These are phyloP conservation scores for Microdochium bolleyi DNA, from an alignment of 2,329 filamentous ascomycete species.

Conservation along the genomic window DNA sequence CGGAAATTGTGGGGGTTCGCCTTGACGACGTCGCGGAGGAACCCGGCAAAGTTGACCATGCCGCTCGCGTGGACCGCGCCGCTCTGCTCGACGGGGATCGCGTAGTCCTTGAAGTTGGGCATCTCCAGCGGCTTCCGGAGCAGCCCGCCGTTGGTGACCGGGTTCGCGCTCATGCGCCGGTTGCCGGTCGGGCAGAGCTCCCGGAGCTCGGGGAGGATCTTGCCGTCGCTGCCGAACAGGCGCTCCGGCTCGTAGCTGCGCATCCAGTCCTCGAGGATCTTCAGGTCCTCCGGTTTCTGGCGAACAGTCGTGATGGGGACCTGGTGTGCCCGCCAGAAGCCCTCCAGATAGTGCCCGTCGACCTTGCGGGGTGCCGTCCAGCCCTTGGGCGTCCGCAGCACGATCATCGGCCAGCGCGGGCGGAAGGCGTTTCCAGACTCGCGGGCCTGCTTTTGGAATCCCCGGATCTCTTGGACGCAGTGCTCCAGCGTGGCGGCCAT, in stretches of 20 bases:
- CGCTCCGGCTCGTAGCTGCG: slow-evolving; percentile 66
- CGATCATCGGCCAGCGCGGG: slow-evolving; percentile 71
- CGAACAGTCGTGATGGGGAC: slow-evolving; percentile 66
- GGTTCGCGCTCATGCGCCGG: slow-evolving; percentile 70
- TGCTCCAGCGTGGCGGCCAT: slow-evolving; percentile 72
- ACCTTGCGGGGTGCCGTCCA: slow-evolving; percentile 71
- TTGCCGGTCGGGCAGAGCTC: slow-evolving; percentile 57
- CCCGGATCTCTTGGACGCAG: slow-evolving; percentile 61
- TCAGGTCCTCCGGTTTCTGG: slow-evolving; percentile 56
- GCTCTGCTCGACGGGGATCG: slow-evolving; percentile 51
- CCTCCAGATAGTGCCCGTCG: slow-evolving; percentile 61
- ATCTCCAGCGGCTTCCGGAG: slow-evolving; percentile 60
- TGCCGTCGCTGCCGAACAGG: slow-evolving; percentile 58
- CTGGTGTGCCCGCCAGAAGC: slow-evolving; percentile 75
- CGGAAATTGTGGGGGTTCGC: slow-evolving; percentile 62
- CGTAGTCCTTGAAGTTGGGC: slow-evolving; percentile 63
- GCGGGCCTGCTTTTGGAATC: slow-evolving; percentile 63
- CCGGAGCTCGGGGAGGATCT: slow-evolving; percentile 53
- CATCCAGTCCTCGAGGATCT: slow-evolving; percentile 70
- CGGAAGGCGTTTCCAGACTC: slow-evolving; percentile 62
- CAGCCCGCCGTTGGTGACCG: slow-evolving; percentile 63
- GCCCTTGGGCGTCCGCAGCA: slow-evolving; percentile 70
- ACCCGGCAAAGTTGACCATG: slow-evolving; percentile 63
- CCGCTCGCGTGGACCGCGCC: slow-evolving; percentile 49
- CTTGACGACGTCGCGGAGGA: slow-evolving; percentile 59